These are phyloP conservation scores for Evernia prunastri DNA, from an alignment of 495 filamentous ascomycete species.

Conservation along the genomic window DNA sequence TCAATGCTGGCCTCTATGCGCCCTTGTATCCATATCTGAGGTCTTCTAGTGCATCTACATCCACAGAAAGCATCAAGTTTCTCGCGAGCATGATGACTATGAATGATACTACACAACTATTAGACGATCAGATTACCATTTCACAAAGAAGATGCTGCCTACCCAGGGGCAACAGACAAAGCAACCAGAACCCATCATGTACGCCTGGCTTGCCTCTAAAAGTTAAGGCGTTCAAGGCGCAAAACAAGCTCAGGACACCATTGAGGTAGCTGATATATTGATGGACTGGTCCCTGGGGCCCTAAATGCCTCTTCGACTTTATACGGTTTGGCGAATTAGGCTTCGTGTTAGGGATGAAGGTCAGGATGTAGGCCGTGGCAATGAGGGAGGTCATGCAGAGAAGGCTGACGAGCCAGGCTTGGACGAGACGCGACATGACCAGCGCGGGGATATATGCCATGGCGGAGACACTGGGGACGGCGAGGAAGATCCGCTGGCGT, in stretches of 20 bases:
- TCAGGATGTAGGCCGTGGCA: slow-evolving; percentile 50
- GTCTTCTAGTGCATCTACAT: slow-evolving; percentile 40
- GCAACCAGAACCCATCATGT: slow-evolving; percentile 27
- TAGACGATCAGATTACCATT: slow-evolving; percentile 25
- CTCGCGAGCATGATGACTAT: slow-evolving; percentile 34
- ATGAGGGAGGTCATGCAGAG: slow-evolving; percentile 54
- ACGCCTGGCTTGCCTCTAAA: slow-evolving; percentile 19
- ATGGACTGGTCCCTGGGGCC: slow-evolving; percentile 18
- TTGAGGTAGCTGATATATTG: slow-evolving; percentile 23
- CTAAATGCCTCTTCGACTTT: slow-evolving; percentile 19
- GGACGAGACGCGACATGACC: slow-evolving; percentile 29
- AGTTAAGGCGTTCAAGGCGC: slow-evolving; percentile 19
- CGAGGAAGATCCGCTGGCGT: slow-evolving; percentile 48
- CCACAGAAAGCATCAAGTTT: slow-evolving; percentile 40
- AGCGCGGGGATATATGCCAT: slow-evolving; percentile 50
- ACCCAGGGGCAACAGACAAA: slow-evolving; percentile 26
- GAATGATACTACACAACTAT: slow-evolving; percentile 33
- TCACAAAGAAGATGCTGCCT: slow-evolving; percentile 30
- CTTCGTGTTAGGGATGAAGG: slow-evolving; percentile 26
- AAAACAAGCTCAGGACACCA: slow-evolving; percentile 22
- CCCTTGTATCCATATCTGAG: slow-evolving; percentile 49
- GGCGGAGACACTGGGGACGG: slow-evolving; percentile 46
- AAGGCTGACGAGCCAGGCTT: slow-evolving; percentile 41
- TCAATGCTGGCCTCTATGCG: slow-evolving; percentile 29
- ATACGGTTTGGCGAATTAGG: slow-evolving; percentile 16